These are phyloP conservation scores for Triticum aestivum DNA, from an alignment of 176 grass and related monocot genomes.

Conservation along the genomic window DNA sequence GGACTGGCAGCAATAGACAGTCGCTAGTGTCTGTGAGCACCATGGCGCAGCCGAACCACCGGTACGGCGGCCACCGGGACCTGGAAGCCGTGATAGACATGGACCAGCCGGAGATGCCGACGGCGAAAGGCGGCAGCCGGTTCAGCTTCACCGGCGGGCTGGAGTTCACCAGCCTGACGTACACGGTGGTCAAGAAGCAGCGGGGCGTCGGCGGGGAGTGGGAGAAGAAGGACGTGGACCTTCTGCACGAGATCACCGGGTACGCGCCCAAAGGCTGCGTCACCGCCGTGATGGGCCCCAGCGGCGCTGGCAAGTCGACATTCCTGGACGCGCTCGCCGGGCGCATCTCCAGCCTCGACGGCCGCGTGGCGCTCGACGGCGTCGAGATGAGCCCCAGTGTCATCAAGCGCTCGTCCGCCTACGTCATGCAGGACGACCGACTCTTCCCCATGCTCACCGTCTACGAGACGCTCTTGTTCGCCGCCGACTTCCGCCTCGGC, in stretches of 20 bases:
- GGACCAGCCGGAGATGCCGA: background rate
- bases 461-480: conserved; percentile 76
- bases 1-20: background rate
- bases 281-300: conserved; percentile 68
- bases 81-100: conserved; percentile 43
- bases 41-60: conserved; percentile 43
- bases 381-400: conserved; percentile 51
- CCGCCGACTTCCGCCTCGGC: conserved; percentile 67
- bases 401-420: conserved; percentile 69
- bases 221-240: conserved; percentile 63
- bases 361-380: conserved; percentile 58
- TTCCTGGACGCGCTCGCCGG: conserved; percentile 75
- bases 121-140: background rate
- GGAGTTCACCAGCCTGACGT: conserved; percentile 60
- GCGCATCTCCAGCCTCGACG: conserved; percentile 64
- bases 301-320: conserved; percentile 82
- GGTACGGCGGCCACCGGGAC: conserved; percentile 34
- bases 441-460: conserved; percentile 91
- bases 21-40: background rate
- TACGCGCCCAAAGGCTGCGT: conserved; percentile 69
- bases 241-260: conserved; percentile 65
- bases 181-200: conserved; percentile 63
- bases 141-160: conserved; percentile 51
- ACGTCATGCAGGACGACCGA: conserved; percentile 88
- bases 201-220: conserved; percentile 41